Conservation (phyloP, 768 basidiomycete genomes). For the Rhizopogon vesiculosus region DNA sequence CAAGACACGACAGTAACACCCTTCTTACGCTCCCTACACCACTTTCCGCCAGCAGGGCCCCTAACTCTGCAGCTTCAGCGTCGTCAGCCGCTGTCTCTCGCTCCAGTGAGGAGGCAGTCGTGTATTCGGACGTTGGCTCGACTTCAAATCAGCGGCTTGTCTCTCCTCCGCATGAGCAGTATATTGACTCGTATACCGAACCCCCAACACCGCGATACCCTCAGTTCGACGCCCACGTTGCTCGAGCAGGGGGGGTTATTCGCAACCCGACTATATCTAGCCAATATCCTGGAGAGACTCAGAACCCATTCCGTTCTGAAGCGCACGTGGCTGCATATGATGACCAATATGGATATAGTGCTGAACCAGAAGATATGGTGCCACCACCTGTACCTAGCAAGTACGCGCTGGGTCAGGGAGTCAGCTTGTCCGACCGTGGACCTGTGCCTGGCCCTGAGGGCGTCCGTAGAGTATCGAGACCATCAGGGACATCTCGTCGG, state of each 20-base stretch:
- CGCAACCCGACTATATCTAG: constrained; percentile 33
- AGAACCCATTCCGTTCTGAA: constrained; percentile 57
- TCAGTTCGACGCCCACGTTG: constrained; percentile 38
- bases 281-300: constrained; percentile 42
- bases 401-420: constrained; percentile 46
- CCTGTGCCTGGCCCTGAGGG: constrained; percentile 77
- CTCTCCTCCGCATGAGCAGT: constrained; percentile 30
- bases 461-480: constrained; percentile 75
- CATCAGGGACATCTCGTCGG: constrained; percentile 38
- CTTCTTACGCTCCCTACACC: constrained; percentile 75
- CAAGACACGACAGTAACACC: constrained; percentile 64
- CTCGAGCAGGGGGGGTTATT: constrained; percentile 34
- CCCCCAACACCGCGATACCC: constrained; percentile 14
- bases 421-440: constrained; percentile 78
- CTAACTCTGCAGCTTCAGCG: constrained; percentile 36
- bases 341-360: constrained; percentile 27
- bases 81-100: constrained; percentile 40
- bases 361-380: constrained; percentile 33
- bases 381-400: constrained; percentile 9
- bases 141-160: constrained; percentile 42
- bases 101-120: constrained; percentile 38
- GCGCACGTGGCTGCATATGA: constrained; percentile 35
- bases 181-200: constrained; percentile 20
- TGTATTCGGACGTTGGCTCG: constrained; percentile 30
- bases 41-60: constrained; percentile 52